Conservation (phyloP, 1,284 basidiomycete genomes). For the Schizophyllum commune region DNA sequence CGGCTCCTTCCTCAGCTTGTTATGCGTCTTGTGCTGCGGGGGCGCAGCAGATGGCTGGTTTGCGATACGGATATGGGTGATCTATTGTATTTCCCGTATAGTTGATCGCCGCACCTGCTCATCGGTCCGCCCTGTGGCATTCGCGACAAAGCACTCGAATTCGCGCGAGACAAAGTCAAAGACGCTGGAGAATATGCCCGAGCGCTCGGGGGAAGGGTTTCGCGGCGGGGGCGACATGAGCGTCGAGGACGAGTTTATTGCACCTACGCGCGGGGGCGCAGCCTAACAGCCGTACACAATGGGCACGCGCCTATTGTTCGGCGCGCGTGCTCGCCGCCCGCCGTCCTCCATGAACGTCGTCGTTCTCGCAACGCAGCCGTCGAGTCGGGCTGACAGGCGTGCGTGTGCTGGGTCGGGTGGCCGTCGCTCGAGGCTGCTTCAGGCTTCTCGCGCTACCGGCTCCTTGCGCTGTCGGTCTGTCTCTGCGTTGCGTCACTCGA, state of each 20-base stretch:
- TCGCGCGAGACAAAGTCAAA: conserved; percentile 64
- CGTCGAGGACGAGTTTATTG: neutral
- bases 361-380: no score
- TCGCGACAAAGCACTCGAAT: conserved; percentile 59
- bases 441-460: no score
- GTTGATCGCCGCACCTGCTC: conserved; percentile 12
- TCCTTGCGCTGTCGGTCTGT: no score
- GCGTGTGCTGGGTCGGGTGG: no score
- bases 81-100: neutral
- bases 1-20: neutral
- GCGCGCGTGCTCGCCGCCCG: neutral
- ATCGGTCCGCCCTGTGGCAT: conserved; percentile 44
- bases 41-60: no score
- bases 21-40: neutral
- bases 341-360: neutral
- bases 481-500: no score
- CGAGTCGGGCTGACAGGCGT: no score
- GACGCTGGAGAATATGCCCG: conserved; percentile 54
- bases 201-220: conserved; percentile 6
- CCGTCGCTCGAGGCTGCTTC: no score
- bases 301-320: neutral
- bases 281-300: neutral
- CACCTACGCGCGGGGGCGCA: no score
- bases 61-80: neutral
- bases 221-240: neutral